These are phyloP conservation scores for Astraeus odoratus DNA, from an alignment of 768 basidiomycete genomes.

Conservation along the genomic window DNA sequence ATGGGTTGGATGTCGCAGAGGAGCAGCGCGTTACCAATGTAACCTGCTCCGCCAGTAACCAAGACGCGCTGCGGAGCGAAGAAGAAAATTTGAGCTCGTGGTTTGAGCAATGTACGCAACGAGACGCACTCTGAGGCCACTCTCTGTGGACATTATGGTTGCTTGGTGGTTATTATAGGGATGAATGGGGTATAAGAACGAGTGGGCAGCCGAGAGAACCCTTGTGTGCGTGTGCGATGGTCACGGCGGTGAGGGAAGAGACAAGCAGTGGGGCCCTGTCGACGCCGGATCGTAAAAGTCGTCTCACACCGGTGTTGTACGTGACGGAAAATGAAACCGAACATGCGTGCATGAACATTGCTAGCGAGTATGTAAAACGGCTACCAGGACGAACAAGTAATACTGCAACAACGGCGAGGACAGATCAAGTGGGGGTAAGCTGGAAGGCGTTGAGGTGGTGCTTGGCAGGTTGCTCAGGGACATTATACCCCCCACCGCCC, in stretches of 20 bases:
- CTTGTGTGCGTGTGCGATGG: neutral
- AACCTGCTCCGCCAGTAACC: slow-evolving; percentile 80
- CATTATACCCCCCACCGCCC: neutral
- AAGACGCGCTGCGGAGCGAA: slow-evolving; percentile 43
- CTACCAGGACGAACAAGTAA: neutral
- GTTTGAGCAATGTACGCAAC: neutral
- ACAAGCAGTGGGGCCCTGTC: neutral
- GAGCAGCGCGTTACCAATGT: slow-evolving; percentile 57
- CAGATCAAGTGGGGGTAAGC: neutral
- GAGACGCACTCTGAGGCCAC: slow-evolving; percentile 41
- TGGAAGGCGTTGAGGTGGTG: neutral
- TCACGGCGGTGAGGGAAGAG: neutral
- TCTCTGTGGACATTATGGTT: slow-evolving; percentile 23
- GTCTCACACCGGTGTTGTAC: neutral
- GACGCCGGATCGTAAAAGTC: neutral
- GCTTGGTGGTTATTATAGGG: neutral
- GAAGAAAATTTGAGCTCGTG: slow-evolving; percentile 7
- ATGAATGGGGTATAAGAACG: neutral
- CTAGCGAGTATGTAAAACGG: slow-evolving; percentile 2
- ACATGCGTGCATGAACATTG: neutral
- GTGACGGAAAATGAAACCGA: slow-evolving; percentile 1
- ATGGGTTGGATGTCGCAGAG: slow-evolving; percentile 2
- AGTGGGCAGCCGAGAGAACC: neutral
- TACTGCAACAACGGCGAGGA: slow-evolving; percentile 1
- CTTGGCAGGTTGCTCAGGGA: neutral